A percentile compares a stretch with the other conserved stretches of the same genome.
These are phyloP conservation scores for Zygoascus bituminiphila DNA, from an alignment of 805 yeast genomes.

Conservation along the genomic window DNA sequence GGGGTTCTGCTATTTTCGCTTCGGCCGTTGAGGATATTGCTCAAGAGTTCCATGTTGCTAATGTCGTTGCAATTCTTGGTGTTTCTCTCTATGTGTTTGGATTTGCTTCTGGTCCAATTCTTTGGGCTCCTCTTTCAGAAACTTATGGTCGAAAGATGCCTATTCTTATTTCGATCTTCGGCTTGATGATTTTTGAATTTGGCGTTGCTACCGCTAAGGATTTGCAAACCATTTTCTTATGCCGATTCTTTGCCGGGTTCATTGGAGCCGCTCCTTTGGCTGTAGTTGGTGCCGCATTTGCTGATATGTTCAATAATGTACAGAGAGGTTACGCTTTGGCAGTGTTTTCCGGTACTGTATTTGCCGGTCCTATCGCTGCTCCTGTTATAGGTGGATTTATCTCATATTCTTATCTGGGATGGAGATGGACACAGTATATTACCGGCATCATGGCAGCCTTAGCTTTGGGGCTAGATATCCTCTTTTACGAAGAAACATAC, in stretches of 20 bases:
- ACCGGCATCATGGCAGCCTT: conserved; percentile 53
- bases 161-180: conserved; percentile 46
- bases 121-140: conserved; percentile 89
- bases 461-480: conserved; percentile 31
- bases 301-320: conserved; percentile 63
- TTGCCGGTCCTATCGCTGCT: conserved; percentile 72
- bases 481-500: conserved; percentile 61
- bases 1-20: conserved; percentile 82
- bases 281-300: conserved; percentile 78
- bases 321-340: conserved; percentile 71
- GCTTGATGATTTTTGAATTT: conserved; percentile 52
- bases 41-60: conserved; percentile 49
- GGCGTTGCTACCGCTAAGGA: conserved; percentile 76
- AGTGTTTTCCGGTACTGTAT: conserved; percentile 63
- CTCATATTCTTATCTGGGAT: conserved; percentile 51
- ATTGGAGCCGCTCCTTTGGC: conserved; percentile 81
- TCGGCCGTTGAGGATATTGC: conserved; percentile 45
- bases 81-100: conserved; percentile 83
- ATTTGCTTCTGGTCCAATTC: conserved; percentile 84
- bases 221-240: conserved; percentile 64
- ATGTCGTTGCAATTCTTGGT: conserved; percentile 64
- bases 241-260: conserved; percentile 74
- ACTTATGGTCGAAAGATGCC: conserved; percentile 62
- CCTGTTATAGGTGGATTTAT: conserved; percentile 74
- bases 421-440: conserved; percentile 79